A percentile compares a stretch with the other conserved stretches of the same genome.
These are phyloP conservation scores for Stagonosporopsis vannaccii DNA, from an alignment of 2,329 filamentous ascomycete genomes.

Conservation along the genomic window DNA sequence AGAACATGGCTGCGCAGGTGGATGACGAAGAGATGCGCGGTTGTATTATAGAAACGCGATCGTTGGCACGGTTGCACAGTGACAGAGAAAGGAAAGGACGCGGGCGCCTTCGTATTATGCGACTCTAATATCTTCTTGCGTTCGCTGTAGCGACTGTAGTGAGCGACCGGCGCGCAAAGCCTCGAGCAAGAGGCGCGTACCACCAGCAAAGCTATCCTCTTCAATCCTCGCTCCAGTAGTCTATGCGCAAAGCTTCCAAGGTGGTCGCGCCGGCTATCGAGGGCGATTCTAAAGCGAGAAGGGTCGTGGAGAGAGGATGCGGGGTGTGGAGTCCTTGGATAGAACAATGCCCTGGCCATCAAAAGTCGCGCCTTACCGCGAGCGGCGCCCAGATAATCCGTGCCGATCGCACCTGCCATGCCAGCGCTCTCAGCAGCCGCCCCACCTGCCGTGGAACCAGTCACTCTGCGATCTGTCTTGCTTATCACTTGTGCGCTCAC, in stretches of 20 bases:
- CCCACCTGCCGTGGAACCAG: slow-evolving; percentile 39
- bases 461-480: slow-evolving; percentile 27
- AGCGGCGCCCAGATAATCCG: slow-evolving; percentile 1
- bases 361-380: slow-evolving; percentile 14
- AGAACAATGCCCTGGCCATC: slow-evolving; percentile 6
- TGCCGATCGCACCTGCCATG: slow-evolving; percentile 25
- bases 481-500: slow-evolving; percentile 26
- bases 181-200: slow-evolving; percentile 38
- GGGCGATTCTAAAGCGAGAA: slow-evolving; percentile 15
- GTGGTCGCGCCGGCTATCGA: slow-evolving; percentile 27
- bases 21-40: slow-evolving; percentile 13
- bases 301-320: slow-evolving; percentile 24
- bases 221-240: slow-evolving; percentile 25
- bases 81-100: slow-evolving; percentile 16
- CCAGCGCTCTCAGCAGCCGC: slow-evolving; percentile 23
- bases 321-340: slow-evolving; percentile 14
- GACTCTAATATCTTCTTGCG: slow-evolving; percentile 37
- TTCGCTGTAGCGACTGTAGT: slow-evolving; percentile 29
- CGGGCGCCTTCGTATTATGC: slow-evolving; percentile 30
- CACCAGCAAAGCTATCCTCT: slow-evolving; percentile 39
- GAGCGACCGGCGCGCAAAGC: slow-evolving; percentile 28
- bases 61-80: slow-evolving; percentile 26
- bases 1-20: slow-evolving; percentile 76
- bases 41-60: slow-evolving; percentile 13
- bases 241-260: slow-evolving; percentile 36